A percentile compares a stretch with the other conserved stretches of the same genome.
These are phyloP conservation scores for Jamesozyma jinghongensis DNA, from an alignment of 805 yeast species.

Conservation along the genomic window DNA sequence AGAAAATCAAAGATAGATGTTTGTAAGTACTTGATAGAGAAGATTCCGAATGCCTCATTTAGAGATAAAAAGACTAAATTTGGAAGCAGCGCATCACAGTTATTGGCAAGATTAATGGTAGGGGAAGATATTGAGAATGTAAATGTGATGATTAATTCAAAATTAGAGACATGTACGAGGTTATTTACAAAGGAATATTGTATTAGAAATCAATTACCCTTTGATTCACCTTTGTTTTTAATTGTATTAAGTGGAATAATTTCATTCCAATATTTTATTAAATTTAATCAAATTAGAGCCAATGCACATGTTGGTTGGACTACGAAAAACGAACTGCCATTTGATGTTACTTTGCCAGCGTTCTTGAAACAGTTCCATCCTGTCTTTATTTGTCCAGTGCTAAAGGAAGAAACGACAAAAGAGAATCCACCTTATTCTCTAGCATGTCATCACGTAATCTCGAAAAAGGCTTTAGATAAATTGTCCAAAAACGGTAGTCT, in stretches of 20 bases:
- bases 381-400: conserved; percentile 62
- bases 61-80: conserved; percentile 28
- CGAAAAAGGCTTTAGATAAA: conserved; percentile 43
- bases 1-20: conserved; percentile 26
- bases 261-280: conserved; percentile 45
- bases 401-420: conserved; percentile 54
- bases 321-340: conserved; percentile 50
- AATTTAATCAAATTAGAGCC: conserved; percentile 33
- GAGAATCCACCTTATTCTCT: conserved; percentile 54
- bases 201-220: conserved; percentile 38
- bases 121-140: conserved; percentile 12
- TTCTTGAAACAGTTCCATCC: conserved; percentile 47
- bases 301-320: conserved; percentile 40
- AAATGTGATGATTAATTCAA: conserved; percentile 18
- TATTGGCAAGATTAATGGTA: conserved; percentile 33
- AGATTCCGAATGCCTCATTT: conserved; percentile 28
- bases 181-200: conserved; percentile 44
- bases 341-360: conserved; percentile 48
- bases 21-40: conserved; percentile 31
- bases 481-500: conserved; percentile 36
- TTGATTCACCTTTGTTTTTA: conserved; percentile 45
- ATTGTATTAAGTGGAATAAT: conserved; percentile 44
- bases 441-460: conserved; percentile 57
- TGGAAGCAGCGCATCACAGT: conserved; percentile 31
- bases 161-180: conserved; percentile 18